Base-by-base conservation (phyloP, 2,329 filamentous ascomycete genomes). In the Botrytis tulipae region DNA sequence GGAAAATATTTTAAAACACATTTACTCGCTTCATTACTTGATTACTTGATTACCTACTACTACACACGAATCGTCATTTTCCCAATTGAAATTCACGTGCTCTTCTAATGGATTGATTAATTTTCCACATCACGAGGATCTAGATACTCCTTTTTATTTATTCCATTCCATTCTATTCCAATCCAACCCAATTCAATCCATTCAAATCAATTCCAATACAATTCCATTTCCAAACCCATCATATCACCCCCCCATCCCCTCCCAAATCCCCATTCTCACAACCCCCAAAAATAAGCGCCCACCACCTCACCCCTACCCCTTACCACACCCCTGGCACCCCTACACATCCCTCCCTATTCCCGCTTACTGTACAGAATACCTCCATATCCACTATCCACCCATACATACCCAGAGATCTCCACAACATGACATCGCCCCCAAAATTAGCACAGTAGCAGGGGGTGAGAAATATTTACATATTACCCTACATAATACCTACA, bases 131-230 rank as follows among this genome's bases (percentile, higher is more conserved):
- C 20, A 25, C 22, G 22, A 61, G 22, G 14, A 61, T 35, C 22
- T 14, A 22, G 44, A 6, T 25, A 25, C 37, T 40, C 22, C 5
- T n/a, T 42, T 9, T 29, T 10, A 9, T 42, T 16, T 16, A n/a
- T 4, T 29, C 35, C 0, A n/a, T 1, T n/a, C 4, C n/a, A 22
- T 12, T 25, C 4, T 3, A 48, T 0, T n/a, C 16, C n/a, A 22
- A 25, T 5, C 12, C 7, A 40, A 1, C 20, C 7, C 29, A 32
- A n/a, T 10, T 6, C 37, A 37, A 9, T 37, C 8, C 32, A 32
- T 32, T 32, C 32, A 32, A 32, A 32, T 32, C 37, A 40, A 40
- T 40, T 40, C 37, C 37, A 37, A 37, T 9, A 32, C 35, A 35
- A 35, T 5, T 35, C 35, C 35, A 35, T 4, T 5, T 35, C 35